Conservation (phyloP, 768 basidiomycete genomes). For the Mycena metata region DNA sequence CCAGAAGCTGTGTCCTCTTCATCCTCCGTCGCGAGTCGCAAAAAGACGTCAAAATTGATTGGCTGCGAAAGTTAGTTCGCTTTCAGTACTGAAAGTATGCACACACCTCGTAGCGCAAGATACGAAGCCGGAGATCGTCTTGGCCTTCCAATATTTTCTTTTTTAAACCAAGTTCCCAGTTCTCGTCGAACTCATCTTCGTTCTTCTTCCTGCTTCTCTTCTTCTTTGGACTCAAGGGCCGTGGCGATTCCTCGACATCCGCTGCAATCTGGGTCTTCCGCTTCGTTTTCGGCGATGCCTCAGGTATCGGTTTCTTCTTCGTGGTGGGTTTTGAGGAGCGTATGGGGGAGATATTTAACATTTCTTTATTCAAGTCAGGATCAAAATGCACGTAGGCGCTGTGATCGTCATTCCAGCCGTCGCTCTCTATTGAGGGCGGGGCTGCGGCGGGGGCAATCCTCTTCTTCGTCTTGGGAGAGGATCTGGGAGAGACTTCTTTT, state of each 20-base stretch:
- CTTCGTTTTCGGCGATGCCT: constrained; percentile 14
- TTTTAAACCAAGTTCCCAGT: constrained; percentile 59
- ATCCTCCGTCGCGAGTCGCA: constrained; percentile 55
- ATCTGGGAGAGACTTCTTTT: constrained; percentile 46
- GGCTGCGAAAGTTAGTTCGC: constrained; percentile 56
- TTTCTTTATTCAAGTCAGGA: constrained; percentile 36
- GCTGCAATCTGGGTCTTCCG: background rate
- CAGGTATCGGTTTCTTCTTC: background rate
- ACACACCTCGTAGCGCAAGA: constrained; percentile 77
- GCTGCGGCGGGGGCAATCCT: constrained; percentile 29
- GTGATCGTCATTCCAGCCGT: constrained; percentile 39
- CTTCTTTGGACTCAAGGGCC: constrained; percentile 23
- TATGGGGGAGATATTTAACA: background rate
- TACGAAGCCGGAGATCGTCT: constrained; percentile 61
- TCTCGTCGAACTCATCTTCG: constrained; percentile 50
- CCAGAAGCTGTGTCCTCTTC: constrained; percentile 44
- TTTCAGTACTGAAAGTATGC: background rate
- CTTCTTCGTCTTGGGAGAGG: constrained; percentile 35
- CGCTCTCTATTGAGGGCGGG: constrained; percentile 14
- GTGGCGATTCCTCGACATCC: background rate
- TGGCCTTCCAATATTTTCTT: constrained; percentile 59
- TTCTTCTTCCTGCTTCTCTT: constrained; percentile 35
- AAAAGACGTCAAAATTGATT: constrained; percentile 67
- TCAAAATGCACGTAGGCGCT: constrained; percentile 54
- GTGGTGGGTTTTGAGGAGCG: background rate